A percentile compares a stretch with the other conserved stretches of the same genome.
Evolutionary conservation across 495 filamentous ascomycete genomes (phyloP).

Genomic region (Chaetomium fimeti): DNA sequence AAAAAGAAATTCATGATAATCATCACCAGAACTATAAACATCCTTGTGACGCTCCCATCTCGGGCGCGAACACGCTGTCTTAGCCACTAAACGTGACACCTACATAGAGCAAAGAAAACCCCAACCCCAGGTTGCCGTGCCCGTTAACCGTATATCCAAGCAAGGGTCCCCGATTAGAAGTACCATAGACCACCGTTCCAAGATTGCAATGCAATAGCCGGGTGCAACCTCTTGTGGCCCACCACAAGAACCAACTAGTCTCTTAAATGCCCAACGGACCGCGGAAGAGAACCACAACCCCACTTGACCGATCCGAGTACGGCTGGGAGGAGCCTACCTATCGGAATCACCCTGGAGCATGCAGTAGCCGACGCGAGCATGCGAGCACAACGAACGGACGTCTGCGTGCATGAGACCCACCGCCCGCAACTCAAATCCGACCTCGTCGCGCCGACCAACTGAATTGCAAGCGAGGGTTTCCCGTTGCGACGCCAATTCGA

Average conservation of each 20-base stretch:
- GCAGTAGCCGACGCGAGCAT: slow-evolving; percentile 10
- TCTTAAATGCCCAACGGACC: background rate
- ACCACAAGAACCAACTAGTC: background rate
- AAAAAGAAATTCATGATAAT: background rate
- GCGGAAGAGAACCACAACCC: slow-evolving; percentile 12
- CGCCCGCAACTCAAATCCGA: slow-evolving; percentile 5
- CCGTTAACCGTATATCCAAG: background rate
- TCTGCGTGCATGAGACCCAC: background rate
- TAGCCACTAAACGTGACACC: too few species aligned
- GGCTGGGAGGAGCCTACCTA: slow-evolving; percentile 9
- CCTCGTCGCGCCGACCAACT: background rate
- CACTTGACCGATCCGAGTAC: slow-evolving; percentile 10
- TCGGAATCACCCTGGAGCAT: slow-evolving; percentile 12
- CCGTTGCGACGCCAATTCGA: background rate
- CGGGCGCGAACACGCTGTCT: too few species aligned
- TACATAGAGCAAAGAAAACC: background rate
- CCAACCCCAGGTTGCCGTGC: background rate
- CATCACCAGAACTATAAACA: background rate
- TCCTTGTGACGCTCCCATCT: too few species aligned
- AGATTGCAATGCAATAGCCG: background rate
- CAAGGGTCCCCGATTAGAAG: background rate
- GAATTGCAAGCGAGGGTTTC: background rate
- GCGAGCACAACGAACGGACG: background rate
- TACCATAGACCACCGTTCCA: background rate
- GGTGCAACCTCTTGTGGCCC: background rate